Evolutionary conservation across 2,329 filamentous ascomycete genomes (phyloP).

Genomic region (Fusarium nisikadoi): DNA sequence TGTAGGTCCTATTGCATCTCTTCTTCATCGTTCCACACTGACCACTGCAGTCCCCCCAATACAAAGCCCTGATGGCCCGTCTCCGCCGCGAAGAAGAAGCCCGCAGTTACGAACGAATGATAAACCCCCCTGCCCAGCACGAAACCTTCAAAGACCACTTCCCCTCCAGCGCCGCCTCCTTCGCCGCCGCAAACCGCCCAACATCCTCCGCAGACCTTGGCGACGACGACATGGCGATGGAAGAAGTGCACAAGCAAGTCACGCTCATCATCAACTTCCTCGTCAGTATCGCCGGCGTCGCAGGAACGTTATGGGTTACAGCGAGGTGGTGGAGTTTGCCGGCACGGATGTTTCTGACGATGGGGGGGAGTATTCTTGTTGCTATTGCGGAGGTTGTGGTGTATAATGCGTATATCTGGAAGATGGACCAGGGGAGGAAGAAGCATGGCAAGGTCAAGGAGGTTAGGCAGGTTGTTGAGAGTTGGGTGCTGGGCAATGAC

Average conservation of each 20-base stretch:
- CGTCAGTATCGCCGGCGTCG: constrained; percentile 83
- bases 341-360: constrained; percentile 74
- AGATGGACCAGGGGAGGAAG: constrained; percentile 74
- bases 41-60: constrained; percentile 74
- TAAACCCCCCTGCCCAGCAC: constrained; percentile 65
- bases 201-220: constrained; percentile 58
- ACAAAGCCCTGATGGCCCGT: constrained; percentile 86
- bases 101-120: constrained; percentile 83
- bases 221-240: constrained; percentile 73
- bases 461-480: constrained; percentile 75
- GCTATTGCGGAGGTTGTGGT: constrained; percentile 81
- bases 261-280: constrained; percentile 91
- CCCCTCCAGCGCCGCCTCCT: constrained; percentile 64
- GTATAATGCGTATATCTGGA: constrained; percentile 79
- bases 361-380: constrained; percentile 76
- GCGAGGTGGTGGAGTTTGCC: constrained; percentile 81
- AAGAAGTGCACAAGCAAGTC: constrained; percentile 82
- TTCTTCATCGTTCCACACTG: background rate
- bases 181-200: constrained; percentile 64
- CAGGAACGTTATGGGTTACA: constrained; percentile 80
- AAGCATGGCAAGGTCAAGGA: constrained; percentile 70
- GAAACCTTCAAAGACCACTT: constrained; percentile 71
- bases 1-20: constrained; percentile 61
- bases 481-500: constrained; percentile 70
- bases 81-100: constrained; percentile 86